Percentiles rank a stretch among this genome's conserved stretches.
These are phyloP conservation scores for Populus hybrid DNA, from an alignment of 441 rosid species.

Conservation along the genomic window DNA sequence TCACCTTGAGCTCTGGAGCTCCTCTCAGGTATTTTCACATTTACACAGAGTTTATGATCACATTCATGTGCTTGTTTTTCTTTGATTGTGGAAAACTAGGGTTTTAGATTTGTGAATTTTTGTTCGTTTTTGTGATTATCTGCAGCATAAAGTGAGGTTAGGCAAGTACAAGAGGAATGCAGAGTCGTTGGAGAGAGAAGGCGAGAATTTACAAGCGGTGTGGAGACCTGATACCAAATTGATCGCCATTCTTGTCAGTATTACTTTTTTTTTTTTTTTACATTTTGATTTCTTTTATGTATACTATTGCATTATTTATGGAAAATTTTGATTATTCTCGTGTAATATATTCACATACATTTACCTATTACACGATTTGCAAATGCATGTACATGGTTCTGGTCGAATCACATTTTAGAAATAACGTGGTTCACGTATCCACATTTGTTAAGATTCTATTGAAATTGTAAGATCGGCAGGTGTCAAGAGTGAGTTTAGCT, in stretches of 20 bases:
- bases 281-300: not conserved
- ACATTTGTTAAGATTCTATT: not conserved
- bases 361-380: not conserved
- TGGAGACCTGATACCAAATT: constrained; percentile 93
- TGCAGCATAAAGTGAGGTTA: constrained; percentile 84
- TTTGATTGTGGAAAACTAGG: not conserved
- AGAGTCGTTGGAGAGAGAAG: constrained; percentile 70
- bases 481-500: not conserved
- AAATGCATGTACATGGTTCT: not conserved
- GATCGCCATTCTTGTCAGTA: constrained; percentile 77
- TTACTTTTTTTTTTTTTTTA: not conserved
- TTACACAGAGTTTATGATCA: not conserved
- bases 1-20: constrained; percentile 92
- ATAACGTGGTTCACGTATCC: not conserved
- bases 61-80: not conserved
- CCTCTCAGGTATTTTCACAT: constrained; percentile 61
- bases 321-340: not conserved
- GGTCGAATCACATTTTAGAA: not conserved
- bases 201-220: constrained; percentile 82
- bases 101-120: not conserved
- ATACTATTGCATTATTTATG: not conserved
- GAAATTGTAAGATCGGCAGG: not conserved
- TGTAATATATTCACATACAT: not conserved
- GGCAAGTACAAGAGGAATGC: constrained; percentile 84
- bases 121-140: constrained; percentile 8